Evolutionary conservation across 805 yeast species (phyloP), one percentile per base, ranked within the genome.

Genomic region (Yarrowia yakushimensis): DNA sequence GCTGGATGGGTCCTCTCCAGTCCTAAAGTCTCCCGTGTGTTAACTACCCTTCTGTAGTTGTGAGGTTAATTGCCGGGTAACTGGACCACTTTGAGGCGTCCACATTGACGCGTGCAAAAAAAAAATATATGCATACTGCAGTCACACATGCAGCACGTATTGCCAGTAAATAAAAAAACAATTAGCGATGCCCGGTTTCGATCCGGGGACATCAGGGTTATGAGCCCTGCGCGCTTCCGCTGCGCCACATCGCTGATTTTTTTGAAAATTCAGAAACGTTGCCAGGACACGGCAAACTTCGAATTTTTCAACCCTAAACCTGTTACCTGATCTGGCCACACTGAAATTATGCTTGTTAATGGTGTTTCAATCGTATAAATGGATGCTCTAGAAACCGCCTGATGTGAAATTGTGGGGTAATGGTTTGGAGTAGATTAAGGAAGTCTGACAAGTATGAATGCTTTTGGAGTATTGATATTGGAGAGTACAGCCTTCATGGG

Each of bases 181-280:
- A 22, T 15, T 86, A 86, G 90, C 91, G 87, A 82, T 84, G 88
- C 87, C 81, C 78, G 87, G 92, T 87, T 85, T 86, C 92, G 92
- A 86, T 86, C 92, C 89, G 78, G 81, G 88, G 91, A 85, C 91
- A 83, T 86, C 90, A 86, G 91, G 90, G 92, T 86, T 86, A 86
- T 86, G 92, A 86, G 92, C 92, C 91, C 91, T 84, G 90, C 90
- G 90, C 91, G 91, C 91, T 86, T 85, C 91, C 92, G 64, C 78
- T 75, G 78, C 78, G 78, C 78, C 77, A 74, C 74, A 70, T 68
- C 77, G 77, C 77, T 73, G 33, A 8, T 3, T 9, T 18, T 52
- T 27, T 36, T 25, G 4, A 36, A 25, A 34, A 13, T 22, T 48
- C 10, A 18, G n/a, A 31, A 31, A 22, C 9, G 30, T 31, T 20